Evolutionary conservation across 345 rosid genomes (phyloP).

Genomic region (Bruguiera parviflora): DNA sequence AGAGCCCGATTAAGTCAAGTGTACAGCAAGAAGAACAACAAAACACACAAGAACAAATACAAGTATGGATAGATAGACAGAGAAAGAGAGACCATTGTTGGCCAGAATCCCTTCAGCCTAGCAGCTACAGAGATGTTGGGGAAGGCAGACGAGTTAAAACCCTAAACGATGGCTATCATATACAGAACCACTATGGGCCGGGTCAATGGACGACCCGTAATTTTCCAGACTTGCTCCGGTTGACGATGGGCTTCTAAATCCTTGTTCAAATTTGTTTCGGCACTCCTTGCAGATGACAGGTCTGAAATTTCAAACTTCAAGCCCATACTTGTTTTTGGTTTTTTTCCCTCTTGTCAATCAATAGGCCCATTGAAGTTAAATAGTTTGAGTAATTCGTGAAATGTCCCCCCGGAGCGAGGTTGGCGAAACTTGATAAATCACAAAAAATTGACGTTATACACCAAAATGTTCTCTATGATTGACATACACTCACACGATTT

Average conservation of each 20-base stretch:
- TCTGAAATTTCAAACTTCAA: no score
- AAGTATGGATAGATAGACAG: background rate
- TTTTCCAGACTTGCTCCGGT: background rate
- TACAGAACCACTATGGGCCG: background rate
- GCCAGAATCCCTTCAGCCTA: background rate
- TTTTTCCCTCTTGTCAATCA: no score
- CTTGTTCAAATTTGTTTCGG: background rate
- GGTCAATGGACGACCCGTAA: background rate
- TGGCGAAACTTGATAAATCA: no score
- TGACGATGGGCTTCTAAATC: background rate
- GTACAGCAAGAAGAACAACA: background rate
- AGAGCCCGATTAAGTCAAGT: background rate
- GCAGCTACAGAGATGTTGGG: background rate
- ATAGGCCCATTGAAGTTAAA: no score
- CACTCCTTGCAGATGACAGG: background rate
- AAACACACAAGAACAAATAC: background rate
- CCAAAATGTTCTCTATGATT: no score
- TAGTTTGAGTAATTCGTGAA: no score
- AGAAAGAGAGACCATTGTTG: conserved; percentile 11
- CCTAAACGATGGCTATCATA: conserved; percentile 7
- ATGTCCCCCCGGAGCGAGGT: no score
- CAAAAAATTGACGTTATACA: no score
- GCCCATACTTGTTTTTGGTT: no score
- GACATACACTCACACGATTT: no score
- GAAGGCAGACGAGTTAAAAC: conserved; percentile 3